Evolutionary conservation across 2,329 filamentous ascomycete genomes (phyloP), one percentile per base, ranked within the genome.

Genomic region (Penicillium olsonii): DNA sequence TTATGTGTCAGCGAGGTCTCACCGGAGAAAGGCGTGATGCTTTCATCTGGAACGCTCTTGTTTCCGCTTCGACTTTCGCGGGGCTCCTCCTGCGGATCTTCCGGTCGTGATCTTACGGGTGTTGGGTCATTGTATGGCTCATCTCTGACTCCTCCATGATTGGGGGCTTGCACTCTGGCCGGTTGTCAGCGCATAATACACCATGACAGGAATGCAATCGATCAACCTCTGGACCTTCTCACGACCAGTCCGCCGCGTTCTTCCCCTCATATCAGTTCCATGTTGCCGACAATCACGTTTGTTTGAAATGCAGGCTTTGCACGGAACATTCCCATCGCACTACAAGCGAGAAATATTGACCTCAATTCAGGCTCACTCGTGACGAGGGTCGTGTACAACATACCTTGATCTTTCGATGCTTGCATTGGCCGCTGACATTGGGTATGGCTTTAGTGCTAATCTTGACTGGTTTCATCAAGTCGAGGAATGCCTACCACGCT

Each of bases 1-100:
- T 54, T 56, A 22, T 60, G 59, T 4, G 48, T 38, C 22, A 63
- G 48, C 3, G 60, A 63, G 9, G 59, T 56, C 37, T 63, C 59
- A 8, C 58, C 60, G 1, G 53, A 59, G 27, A 61, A 62, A 2
- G 56, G 22, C 37, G 22, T 26, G 5, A 39, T 39, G 7, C 14
- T 26, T 6, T 35, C 33, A 35, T 35, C 33, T 35, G 33, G 7
- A 10, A 15, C 6, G 15, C 17, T 17, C 8, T 17, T 35, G 8
- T 4, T 3, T 35, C n/a, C 33, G 17, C n/a, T 35, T 35, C 15
- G 17, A 35, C 2, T 18, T 18, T 2, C 33, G 18, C 7, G 33
- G 3, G 4, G 4, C 8, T 6, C 17, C 6, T 35, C 7, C 5
- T 17, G n/a, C 7, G 11, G 12, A 14, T 14, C 12, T n/a, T n/a